These are phyloP conservation scores for Hygrocybe coccinea DNA, from an alignment of 768 basidiomycete genomes.

Conservation along the genomic window DNA sequence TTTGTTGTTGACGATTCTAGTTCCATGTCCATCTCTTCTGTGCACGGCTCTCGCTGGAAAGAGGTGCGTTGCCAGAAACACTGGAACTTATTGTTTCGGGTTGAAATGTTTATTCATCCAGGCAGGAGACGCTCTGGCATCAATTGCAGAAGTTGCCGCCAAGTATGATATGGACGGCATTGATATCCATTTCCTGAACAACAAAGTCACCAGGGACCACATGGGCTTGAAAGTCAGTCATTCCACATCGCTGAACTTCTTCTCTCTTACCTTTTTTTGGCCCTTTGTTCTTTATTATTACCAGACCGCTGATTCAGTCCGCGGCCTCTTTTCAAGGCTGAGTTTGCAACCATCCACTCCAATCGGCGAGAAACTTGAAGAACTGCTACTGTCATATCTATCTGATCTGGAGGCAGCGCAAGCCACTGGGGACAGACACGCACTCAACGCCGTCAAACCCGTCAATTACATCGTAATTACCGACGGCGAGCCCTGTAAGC, in stretches of 20 bases:
- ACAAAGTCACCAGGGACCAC: slow-evolving; percentile 26
- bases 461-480: slow-evolving; percentile 59
- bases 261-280: neutral
- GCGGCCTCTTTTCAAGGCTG: slow-evolving; percentile 41
- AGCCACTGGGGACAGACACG: slow-evolving; percentile 14
- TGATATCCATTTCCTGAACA: slow-evolving; percentile 59
- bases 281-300: neutral
- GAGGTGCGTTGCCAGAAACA: slow-evolving; percentile 36
- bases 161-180: slow-evolving; percentile 55
- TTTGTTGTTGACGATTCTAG: slow-evolving; percentile 58
- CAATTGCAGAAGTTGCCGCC: slow-evolving; percentile 44
- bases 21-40: slow-evolving; percentile 42
- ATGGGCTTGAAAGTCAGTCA: slow-evolving; percentile 32
- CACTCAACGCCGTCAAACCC: slow-evolving; percentile 42
- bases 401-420: slow-evolving; percentile 26
- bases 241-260: neutral
- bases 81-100: neutral
- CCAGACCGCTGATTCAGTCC: slow-evolving; percentile 37
- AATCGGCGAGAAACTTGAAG: slow-evolving; percentile 35
- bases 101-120: slow-evolving; percentile 13
- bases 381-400: slow-evolving; percentile 28
- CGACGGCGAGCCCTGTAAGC: slow-evolving; percentile 57
- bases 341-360: slow-evolving; percentile 42
- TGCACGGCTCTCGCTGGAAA: slow-evolving; percentile 40
- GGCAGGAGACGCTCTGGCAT: slow-evolving; percentile 44